Evolutionary conservation across 257 asterid genomes (phyloP), one percentile per base, ranked within the genome.

Genomic region (Perilla frutescens): DNA sequence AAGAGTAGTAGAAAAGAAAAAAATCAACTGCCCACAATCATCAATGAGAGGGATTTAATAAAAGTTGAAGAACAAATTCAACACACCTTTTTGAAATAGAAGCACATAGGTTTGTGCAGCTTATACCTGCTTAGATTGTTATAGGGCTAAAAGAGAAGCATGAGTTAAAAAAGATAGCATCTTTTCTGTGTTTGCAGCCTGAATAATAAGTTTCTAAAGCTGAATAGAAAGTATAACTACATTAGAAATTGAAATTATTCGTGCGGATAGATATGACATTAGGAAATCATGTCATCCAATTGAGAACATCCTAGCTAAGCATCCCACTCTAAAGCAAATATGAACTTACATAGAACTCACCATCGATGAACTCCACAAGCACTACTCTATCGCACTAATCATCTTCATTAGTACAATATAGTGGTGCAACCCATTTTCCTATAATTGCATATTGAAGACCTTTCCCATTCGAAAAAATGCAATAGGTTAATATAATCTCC

Each of bases 381-480:
- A 45, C 1, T 9, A 53, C 71, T 14, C 29, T 34, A 13, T 57
- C 56, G 59, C 31, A 20, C 36, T 39, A 10, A 29, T 13, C 40
- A 12, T 47, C n/a, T 5, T 47, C 15, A 56, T 37, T 3, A 11
- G 29, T 15, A 31, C 26, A 20, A 0, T 20, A 20, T 20, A 20
- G 26, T 20, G 26, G 3, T 15, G 39, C 31, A 10, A 59, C 9
- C 53, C 14, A 31, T 14, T 66, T 50, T 49, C 47, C 60, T 11
- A 32, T 66, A 20, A 66, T 44, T 36, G 54, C 61, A 68, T 31
- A 57, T n/a, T 36, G 45, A 57, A 68, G 26, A 15, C n/a, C 45
- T 39, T 43, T 37, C 36, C 53, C 2, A 34, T 53, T 14, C 54
- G 45, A 6, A 60, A 63, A 20, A 11, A 51, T 61, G 40, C 50